Conservation (phyloP, 768 basidiomycete genomes). For the Chalciporus sphaerocephalus region DNA sequence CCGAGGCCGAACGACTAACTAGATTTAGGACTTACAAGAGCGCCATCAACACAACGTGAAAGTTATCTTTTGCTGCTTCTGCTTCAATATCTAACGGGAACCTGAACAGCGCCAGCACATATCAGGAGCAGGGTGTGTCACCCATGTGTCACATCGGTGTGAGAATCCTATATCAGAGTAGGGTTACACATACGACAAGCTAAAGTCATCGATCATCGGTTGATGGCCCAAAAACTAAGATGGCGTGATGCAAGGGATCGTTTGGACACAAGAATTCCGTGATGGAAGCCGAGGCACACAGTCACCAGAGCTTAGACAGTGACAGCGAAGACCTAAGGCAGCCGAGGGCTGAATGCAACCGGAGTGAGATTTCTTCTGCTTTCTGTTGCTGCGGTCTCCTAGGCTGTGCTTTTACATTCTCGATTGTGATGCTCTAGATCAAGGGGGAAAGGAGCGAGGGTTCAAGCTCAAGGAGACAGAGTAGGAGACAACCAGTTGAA, state of each 20-base stretch:
- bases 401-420: background rate
- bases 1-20: background rate
- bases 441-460: background rate
- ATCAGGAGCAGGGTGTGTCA: background rate
- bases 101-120: background rate
- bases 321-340: background rate
- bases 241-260: background rate
- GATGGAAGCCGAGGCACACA: constrained; percentile 9
- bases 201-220: background rate
- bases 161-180: background rate
- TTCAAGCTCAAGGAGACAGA: constrained; percentile 1
- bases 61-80: background rate
- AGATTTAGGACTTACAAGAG: background rate
- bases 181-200: too few relatives aligned
- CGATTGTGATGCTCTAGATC: background rate
- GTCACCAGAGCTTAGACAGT: background rate
- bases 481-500: background rate
- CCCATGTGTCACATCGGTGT: background rate
- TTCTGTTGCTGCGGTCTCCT: background rate
- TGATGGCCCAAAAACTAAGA: background rate
- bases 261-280: background rate
- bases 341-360: background rate
- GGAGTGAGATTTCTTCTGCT: background rate
- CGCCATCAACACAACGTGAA: background rate
- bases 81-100: background rate